Evolutionary conservation across 2,329 filamentous ascomycete genomes (phyloP).

Genomic region (Botrytis porri): DNA sequence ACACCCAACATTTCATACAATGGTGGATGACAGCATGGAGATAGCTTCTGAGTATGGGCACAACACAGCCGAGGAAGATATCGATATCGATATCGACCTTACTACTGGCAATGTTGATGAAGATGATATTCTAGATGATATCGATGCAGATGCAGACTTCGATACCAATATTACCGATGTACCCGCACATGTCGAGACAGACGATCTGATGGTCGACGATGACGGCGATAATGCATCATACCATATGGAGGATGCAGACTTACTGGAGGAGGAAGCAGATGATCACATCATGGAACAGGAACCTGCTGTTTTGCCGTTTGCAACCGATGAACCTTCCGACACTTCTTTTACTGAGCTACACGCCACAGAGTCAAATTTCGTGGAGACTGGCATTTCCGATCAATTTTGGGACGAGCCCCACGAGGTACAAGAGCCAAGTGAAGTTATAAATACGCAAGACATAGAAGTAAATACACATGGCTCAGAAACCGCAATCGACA

Average conservation of each 20-base stretch:
- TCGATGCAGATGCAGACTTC: conserved; percentile 37
- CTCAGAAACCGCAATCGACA: not conserved
- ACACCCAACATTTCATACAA: conserved; percentile 21
- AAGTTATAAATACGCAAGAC: not conserved
- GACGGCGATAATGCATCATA: conserved; percentile 41
- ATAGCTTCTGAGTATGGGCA: conserved; percentile 48
- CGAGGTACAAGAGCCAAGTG: not conserved
- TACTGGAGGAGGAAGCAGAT: conserved; percentile 28
- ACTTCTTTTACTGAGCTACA: conserved; percentile 10
- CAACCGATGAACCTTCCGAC: not conserved
- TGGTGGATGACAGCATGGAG: conserved; percentile 51
- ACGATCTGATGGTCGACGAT: conserved; percentile 47
- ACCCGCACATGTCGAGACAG: conserved; percentile 36
- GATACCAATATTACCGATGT: conserved; percentile 19
- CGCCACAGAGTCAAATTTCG: conserved; percentile 10
- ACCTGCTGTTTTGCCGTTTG: conserved; percentile 24
- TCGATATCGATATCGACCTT: conserved; percentile 59
- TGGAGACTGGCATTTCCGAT: conserved; percentile 5
- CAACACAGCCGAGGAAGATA: conserved; percentile 45
- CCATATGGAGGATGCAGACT: conserved; percentile 39
- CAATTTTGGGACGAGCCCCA: conserved; percentile 11
- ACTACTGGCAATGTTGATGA: conserved; percentile 46
- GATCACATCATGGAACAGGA: conserved; percentile 31
- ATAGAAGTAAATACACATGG: conserved; percentile 5
- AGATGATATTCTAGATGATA: conserved; percentile 56